Base-by-base conservation (phyloP, 148 eudicot genomes). In the Bassia scoparia region DNA sequence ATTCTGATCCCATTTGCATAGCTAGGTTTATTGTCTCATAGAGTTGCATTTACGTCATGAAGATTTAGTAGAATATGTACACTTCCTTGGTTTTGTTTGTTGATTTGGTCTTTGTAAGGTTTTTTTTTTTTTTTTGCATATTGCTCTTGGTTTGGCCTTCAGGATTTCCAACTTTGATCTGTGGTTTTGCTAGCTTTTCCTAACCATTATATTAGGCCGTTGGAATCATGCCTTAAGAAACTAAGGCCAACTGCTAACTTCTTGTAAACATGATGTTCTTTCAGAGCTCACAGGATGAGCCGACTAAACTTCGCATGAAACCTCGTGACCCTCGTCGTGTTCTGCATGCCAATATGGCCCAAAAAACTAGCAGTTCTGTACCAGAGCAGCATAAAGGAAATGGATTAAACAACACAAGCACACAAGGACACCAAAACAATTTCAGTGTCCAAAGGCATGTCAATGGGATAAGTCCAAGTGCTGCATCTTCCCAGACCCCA, bases 271-370 rank as follows among this genome's bases (percentile, higher is more conserved):
- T 69, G 20, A 46, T 44, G 58, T 34, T 68, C 65, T 81, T 81
- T 75, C 82, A 76, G 82, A 84, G 58, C 72, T 56, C 83, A 74
- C 95, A 89, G 86, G 92, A 90, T 69, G 94, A 89, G 41, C 76
- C 77, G 2, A 84, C 83, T 61, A 96, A 84, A 81, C 72, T 84
- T 74, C 94, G 92, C 67, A 92, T 96, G 99, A 96, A 92, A 75
- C 91, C 96, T 44, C 95, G 97, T 74, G 96, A 96, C 74, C 97
- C 99, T 77, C 94, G 97, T n/a, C 94, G 97, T 71, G 75, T 75
- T 62, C 91, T 90, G 69, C 92, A 87, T 60, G 78, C 73, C 66
- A 85, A 74, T 70, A 21, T 74, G 29, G 67, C 64, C 29, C 84
- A 82, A 63, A 88, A 77, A 66, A 71, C 60, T 67, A 82, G 74